A percentile compares a stretch with the other conserved stretches of the same genome.
Evolutionary conservation across 139 green algal species (phyloP).

Genomic region (Prasinococcaceae sp.): DNA sequence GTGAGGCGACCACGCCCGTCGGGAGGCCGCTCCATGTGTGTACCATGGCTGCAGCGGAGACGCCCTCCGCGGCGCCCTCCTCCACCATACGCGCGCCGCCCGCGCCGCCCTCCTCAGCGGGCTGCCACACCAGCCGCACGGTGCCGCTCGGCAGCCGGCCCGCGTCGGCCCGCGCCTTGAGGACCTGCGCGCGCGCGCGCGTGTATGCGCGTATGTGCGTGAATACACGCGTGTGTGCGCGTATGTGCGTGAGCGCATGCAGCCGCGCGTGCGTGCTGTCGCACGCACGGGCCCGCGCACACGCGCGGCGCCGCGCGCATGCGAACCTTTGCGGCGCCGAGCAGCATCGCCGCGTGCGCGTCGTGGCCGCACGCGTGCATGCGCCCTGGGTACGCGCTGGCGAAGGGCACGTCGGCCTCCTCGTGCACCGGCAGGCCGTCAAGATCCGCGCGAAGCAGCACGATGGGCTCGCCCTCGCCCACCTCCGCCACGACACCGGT

Average conservation of each 20-base stretch:
- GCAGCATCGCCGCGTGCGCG: conserved; percentile 67
- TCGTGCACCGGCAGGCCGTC: conserved; percentile 59
- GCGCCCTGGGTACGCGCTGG: conserved; percentile 9
- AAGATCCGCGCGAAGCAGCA: conserved; percentile 73
- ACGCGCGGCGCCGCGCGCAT: too few species aligned
- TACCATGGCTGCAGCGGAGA: neutral
- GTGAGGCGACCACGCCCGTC: conserved; percentile 38
- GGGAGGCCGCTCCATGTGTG: conserved; percentile 49
- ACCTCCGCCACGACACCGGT: conserved; percentile 64
- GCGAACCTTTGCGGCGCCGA: conserved; percentile 63
- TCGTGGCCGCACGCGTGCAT: conserved; percentile 91
- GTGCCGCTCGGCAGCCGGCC: conserved; percentile 28
- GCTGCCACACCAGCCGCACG: conserved; percentile 81
- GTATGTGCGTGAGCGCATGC: too few species aligned
- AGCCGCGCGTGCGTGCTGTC: too few species aligned
- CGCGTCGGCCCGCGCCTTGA: conserved; percentile 33
- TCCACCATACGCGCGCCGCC: conserved; percentile 51
- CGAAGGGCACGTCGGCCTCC: conserved; percentile 8
- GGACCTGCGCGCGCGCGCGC: too few species aligned
- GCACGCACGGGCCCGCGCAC: too few species aligned
- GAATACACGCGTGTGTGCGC: too few species aligned
- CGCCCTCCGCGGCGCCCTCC: conserved; percentile 19
- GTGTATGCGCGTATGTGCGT: too few species aligned
- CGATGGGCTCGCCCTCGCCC: conserved; percentile 35
- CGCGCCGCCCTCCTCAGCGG: conserved; percentile 70